Evolutionary conservation across 345 rosid species (phyloP).

Genomic region (Aegle marmelos): DNA sequence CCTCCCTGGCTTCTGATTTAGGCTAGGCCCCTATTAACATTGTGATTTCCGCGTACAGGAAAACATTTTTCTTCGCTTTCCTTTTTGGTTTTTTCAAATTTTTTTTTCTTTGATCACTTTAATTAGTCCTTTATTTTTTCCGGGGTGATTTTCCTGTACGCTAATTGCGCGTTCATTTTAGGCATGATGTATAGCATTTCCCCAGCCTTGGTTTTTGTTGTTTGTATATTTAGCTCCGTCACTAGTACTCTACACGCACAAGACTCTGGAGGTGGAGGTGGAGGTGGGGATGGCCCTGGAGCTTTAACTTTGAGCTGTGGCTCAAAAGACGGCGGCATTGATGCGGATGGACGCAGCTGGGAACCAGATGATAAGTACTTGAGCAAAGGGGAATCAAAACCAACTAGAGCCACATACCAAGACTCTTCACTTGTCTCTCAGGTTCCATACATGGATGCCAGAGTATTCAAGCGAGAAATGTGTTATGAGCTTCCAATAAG

Average conservation of each 20-base stretch:
- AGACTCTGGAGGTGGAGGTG: background rate
- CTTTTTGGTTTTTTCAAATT: no score
- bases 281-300: background rate
- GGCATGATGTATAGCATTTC: constrained; percentile 47
- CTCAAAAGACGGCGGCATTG: constrained; percentile 39
- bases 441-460: constrained; percentile 72
- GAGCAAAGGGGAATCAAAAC: constrained; percentile 26
- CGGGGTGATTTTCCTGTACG: constrained; percentile 24
- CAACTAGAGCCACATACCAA: constrained; percentile 47
- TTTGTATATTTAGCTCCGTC: constrained; percentile 26
- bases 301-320: constrained; percentile 53
- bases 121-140: background rate
- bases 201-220: constrained; percentile 19
- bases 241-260: constrained; percentile 19
- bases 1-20: background rate
- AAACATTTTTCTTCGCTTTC: background rate
- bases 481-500: constrained; percentile 49
- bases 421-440: constrained; percentile 64
- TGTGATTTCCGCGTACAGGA: constrained; percentile 25
- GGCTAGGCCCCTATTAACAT: background rate
- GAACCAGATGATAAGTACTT: constrained; percentile 52
- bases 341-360: constrained; percentile 64
- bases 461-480: constrained; percentile 54
- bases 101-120: background rate
- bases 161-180: background rate